A percentile compares a stretch with the other conserved stretches of the same genome.
phyloP scores from a whole-genome alignment of 1,284 basidiomycete genomes.

The Trichosporon ovoides region DNA sequence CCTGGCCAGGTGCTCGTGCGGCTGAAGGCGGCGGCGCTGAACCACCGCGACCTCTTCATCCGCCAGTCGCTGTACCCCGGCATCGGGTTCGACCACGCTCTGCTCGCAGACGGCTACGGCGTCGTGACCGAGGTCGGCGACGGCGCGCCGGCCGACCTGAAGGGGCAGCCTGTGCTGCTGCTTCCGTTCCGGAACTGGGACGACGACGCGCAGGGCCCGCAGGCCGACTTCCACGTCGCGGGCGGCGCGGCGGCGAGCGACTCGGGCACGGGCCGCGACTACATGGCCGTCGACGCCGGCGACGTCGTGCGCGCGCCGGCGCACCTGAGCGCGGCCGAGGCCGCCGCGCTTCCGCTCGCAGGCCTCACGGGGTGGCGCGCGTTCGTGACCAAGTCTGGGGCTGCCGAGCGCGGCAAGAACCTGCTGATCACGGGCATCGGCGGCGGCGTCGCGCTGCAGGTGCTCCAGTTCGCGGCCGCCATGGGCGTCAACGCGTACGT shows the following conservation, averaged over 20 bases:
- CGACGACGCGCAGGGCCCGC: slow-evolving; percentile 12
- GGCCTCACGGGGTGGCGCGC: slow-evolving; percentile 21
- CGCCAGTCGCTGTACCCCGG: slow-evolving; percentile 20
- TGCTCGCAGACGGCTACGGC: slow-evolving; percentile 16
- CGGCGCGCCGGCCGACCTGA: slow-evolving; percentile 1
- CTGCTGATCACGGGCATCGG: slow-evolving; percentile 21
- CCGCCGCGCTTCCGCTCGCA: slow-evolving; percentile 15
- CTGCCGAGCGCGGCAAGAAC: slow-evolving; percentile 16
- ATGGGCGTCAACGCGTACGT: slow-evolving; percentile 19
- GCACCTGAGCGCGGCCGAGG: slow-evolving; percentile 14
- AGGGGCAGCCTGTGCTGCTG: slow-evolving; percentile 7
- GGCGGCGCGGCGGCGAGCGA: slow-evolving; percentile 12
- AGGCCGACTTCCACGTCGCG: slow-evolving; percentile 17
- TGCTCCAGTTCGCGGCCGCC: slow-evolving; percentile 20
- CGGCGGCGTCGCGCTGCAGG: slow-evolving; percentile 18
- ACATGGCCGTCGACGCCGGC: slow-evolving; percentile 10
- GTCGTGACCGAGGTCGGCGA: slow-evolving; percentile 11
- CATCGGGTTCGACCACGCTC: slow-evolving; percentile 12
- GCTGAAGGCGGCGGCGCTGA: slow-evolving; percentile 18
- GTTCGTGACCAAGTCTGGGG: slow-evolving; percentile 16
- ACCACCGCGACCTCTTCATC: slow-evolving; percentile 24
- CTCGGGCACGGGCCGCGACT: slow-evolving; percentile 20
- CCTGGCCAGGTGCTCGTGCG: slow-evolving; percentile 9
- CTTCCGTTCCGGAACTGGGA: slow-evolving; percentile 19
- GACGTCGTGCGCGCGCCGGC: slow-evolving; percentile 20